Conservation (phyloP, 2,329 filamentous ascomycete species). For the Cryphonectria radicalis region DNA sequence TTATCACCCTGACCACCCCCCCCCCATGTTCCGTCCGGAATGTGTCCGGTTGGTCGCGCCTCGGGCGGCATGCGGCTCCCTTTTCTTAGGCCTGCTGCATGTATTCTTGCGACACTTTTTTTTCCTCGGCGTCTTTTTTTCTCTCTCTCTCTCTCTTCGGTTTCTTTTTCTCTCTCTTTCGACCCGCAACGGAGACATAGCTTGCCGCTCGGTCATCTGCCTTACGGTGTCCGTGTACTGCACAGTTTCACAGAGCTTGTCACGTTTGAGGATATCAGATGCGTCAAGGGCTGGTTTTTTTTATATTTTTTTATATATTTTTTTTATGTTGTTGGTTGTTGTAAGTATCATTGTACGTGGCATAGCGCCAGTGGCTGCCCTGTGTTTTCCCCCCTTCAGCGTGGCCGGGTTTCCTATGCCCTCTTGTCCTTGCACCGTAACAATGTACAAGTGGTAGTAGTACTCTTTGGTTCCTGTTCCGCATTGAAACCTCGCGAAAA, state of each 20-base stretch:
- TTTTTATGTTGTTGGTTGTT: too few relatives aligned
- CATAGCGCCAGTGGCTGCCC: not conserved
- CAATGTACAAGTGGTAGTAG: not conserved
- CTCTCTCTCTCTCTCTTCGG: not conserved
- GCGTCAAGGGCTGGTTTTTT: not conserved
- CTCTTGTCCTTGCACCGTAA: not conserved
- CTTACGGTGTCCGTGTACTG: not conserved
- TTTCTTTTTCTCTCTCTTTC: not conserved
- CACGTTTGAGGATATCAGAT: not conserved
- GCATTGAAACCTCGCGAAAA: constrained; percentile 18
- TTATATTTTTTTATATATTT: too few relatives aligned
- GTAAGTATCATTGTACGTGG: too few relatives aligned
- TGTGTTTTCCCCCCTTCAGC: not conserved
- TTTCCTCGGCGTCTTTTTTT: not conserved
- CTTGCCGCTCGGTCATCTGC: not conserved
- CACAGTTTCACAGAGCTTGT: not conserved
- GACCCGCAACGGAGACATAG: not conserved
- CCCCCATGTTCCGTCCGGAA: not conserved
- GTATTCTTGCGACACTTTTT: not conserved
- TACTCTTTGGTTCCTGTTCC: not conserved
- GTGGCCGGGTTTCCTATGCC: not conserved
- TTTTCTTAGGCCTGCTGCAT: not conserved
- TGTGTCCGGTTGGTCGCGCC: constrained; percentile 12
- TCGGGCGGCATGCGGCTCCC: not conserved
- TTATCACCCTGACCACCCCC: not conserved